Evolutionary conservation across 306 rosid genomes (phyloP).

Genomic region (Citrullus amarus): DNA sequence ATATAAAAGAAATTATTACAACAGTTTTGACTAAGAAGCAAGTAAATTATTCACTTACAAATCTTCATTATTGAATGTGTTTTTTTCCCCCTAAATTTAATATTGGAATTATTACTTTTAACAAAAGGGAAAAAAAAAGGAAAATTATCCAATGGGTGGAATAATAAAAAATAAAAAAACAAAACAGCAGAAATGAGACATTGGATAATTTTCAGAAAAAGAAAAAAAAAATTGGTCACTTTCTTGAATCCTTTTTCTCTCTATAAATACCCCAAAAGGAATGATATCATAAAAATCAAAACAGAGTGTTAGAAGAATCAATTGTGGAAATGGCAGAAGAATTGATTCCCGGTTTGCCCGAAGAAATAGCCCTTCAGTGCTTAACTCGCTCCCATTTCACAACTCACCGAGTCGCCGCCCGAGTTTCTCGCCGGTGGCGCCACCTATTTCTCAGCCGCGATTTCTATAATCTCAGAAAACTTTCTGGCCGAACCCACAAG

Average conservation of each 20-base stretch:
- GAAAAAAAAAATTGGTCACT: no score
- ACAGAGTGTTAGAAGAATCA: neutral
- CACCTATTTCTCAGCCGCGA: slow-evolving; percentile 20
- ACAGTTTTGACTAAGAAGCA: no score
- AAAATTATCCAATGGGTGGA: no score
- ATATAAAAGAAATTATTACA: no score
- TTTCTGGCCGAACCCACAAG: slow-evolving; percentile 22
- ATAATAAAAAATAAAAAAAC: no score
- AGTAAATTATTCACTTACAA: no score
- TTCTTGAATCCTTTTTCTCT: neutral
- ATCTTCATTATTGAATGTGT: no score
- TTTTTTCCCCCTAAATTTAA: no score
- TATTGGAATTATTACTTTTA: no score
- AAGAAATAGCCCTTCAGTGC: slow-evolving; percentile 39
- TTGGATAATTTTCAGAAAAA: no score
- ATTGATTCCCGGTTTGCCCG: slow-evolving; percentile 35
- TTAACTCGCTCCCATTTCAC: slow-evolving; percentile 30
- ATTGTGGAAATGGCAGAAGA: slow-evolving; percentile 14
- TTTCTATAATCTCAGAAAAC: slow-evolving; percentile 23
- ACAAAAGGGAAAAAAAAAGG: no score
- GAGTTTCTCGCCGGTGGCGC: slow-evolving; percentile 34
- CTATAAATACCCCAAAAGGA: neutral
- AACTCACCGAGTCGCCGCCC: slow-evolving; percentile 30
- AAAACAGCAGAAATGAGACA: no score
- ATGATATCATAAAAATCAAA: neutral